Evolutionary conservation across 2,329 filamentous ascomycete genomes (phyloP).

Genomic region (Phialocephala subalpina): DNA sequence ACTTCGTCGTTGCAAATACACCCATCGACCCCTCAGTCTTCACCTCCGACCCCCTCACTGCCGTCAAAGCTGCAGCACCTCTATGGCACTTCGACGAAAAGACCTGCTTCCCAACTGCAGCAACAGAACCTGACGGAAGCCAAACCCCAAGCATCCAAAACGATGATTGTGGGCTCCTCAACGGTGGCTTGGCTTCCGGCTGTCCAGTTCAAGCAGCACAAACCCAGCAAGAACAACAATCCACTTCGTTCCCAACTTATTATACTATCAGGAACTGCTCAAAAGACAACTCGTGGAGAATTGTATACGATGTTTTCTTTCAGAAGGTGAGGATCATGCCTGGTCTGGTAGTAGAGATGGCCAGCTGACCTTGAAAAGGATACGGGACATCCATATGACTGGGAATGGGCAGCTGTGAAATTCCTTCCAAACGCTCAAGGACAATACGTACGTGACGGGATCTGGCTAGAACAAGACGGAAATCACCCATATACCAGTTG

Average conservation of each 20-base stretch:
- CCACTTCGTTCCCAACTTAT: constrained; percentile 34
- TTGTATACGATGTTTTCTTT: constrained; percentile 35
- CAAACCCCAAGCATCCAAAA: constrained; percentile 25
- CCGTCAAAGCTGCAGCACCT: constrained; percentile 27
- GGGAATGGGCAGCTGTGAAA: constrained; percentile 34
- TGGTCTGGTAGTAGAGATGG: too few species aligned
- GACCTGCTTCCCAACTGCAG: constrained; percentile 31
- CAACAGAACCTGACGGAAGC: constrained; percentile 25
- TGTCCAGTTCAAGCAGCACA: constrained; percentile 28
- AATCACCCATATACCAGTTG: constrained; percentile 29
- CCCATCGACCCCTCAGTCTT: constrained; percentile 29
- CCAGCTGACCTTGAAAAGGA: too few species aligned
- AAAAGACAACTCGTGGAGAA: constrained; percentile 28
- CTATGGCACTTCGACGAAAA: constrained; percentile 32
- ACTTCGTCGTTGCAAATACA: constrained; percentile 23
- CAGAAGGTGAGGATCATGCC: constrained; percentile 25
- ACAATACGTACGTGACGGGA: constrained; percentile 30
- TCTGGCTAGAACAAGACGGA: constrained; percentile 34
- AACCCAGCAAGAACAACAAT: constrained; percentile 25
- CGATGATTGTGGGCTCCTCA: constrained; percentile 25
- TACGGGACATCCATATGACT: constrained; percentile 35
- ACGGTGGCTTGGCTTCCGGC: constrained; percentile 14
- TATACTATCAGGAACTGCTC: constrained; percentile 28
- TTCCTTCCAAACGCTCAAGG: constrained; percentile 27
- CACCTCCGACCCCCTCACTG: constrained; percentile 21